Evolutionary conservation across 345 rosid genomes (phyloP), one percentile per base, ranked within the genome.

Genomic region (Euphorbia pulcherrima): DNA sequence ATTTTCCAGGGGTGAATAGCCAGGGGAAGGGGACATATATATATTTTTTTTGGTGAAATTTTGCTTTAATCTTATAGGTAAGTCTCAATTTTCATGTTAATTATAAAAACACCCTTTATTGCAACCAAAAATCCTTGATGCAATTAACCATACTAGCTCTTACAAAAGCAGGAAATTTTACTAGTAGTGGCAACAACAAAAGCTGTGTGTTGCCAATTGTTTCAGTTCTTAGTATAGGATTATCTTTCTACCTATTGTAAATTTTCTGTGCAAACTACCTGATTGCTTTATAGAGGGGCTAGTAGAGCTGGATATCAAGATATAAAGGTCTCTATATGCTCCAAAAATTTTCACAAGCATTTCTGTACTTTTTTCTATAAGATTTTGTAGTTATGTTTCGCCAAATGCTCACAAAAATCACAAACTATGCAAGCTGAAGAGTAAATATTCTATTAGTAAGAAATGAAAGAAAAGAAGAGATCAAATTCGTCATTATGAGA

Each of bases 1-100:
- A 11, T 52, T 82, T 68, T 26, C 89, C 59, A 73, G 86, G 74
- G 80, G 57, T 72, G 72, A 68, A 67, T 64, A 65, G 64, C 53
- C n/a, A n/a, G 59, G 65, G 72, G 64, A 40, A 57, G 51, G 33
- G 59, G 33, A 29, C 24, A n/a, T n/a, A n/a, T n/a, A n/a, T n/a
- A n/a, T 37, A 21, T 35, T 67, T 74, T 58, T 21, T 55, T 37
- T 1, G 13, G 1, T 39, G 44, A 37, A 27, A 30, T 56, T 64
- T 52, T 41, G 64, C 48, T n/a, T 63, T 26, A 16, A n/a, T 54
- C 41, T 48, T 0, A 2, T 26, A 3, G 55, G 67, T 50, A 67
- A 64, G 24, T 23, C 44, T 24, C 9, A 28, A 52, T 44, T 16
- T 4, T 23, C 21, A 54, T 17, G 18, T 29, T 29, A 21, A 53